These are phyloP conservation scores for Auriculariales sp. DNA, from an alignment of 768 basidiomycete species.

Conservation along the genomic window DNA sequence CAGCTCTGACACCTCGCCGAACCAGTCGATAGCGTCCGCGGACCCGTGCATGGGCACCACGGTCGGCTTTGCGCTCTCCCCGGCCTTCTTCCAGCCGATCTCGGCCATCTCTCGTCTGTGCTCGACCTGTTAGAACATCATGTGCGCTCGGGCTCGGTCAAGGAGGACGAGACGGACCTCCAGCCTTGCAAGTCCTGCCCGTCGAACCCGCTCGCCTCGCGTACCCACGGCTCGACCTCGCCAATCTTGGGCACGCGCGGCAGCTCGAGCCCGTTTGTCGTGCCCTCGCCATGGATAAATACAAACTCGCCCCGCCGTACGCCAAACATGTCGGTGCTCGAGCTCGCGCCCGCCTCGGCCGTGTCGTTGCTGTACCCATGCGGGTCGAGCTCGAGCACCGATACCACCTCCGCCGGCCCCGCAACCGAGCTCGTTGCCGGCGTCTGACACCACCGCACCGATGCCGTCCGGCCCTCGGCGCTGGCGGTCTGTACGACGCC, in stretches of 20 bases:
- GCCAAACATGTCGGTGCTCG: slow-evolving; percentile 43
- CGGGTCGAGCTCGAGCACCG: slow-evolving; percentile 78
- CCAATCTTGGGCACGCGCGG: slow-evolving; percentile 76
- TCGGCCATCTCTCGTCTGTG: slow-evolving; percentile 46
- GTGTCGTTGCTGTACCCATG: slow-evolving; percentile 48
- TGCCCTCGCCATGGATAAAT: slow-evolving; percentile 54
- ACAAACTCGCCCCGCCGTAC: slow-evolving; percentile 76
- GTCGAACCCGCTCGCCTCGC: slow-evolving; percentile 34
- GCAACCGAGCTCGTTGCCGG: not conserved
- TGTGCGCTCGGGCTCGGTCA: not conserved
- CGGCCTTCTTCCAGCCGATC: slow-evolving; percentile 45
- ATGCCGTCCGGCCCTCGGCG: slow-evolving; percentile 54
- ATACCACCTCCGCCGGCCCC: slow-evolving; percentile 49
- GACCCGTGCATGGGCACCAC: slow-evolving; percentile 15
- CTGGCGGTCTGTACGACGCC: slow-evolving; percentile 73
- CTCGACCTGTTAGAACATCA: not conserved
- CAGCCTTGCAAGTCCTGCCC: slow-evolving; percentile 48
- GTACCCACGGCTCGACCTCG: slow-evolving; percentile 69
- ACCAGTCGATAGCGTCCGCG: slow-evolving; percentile 48
- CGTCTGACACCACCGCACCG: slow-evolving; percentile 30
- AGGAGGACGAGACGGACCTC: slow-evolving; percentile 21
- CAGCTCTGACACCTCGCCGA: slow-evolving; percentile 79
- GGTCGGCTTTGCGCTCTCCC: slow-evolving; percentile 19
- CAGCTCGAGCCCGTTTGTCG: slow-evolving; percentile 53
- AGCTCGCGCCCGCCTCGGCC: slow-evolving; percentile 24